phyloP scores from a whole-genome alignment of 768 basidiomycete genomes.

The Calocybe gangraenosa region DNA sequence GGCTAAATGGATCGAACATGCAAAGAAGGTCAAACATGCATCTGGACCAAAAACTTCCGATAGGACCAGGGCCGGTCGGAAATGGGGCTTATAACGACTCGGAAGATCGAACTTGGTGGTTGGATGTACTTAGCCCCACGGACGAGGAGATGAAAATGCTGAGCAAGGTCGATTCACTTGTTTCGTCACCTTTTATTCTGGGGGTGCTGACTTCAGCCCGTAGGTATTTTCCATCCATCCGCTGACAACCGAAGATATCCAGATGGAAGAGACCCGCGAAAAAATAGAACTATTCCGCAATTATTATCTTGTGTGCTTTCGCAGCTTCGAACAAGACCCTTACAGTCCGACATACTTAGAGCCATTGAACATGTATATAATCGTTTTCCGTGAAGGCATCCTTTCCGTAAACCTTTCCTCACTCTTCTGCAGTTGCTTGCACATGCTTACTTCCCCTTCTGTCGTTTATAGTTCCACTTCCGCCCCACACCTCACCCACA shows the following conservation, averaged over 20 bases:
- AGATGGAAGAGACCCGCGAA: conserved; percentile 99
- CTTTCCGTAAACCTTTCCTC: conserved; percentile 67
- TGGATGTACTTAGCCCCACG: conserved; percentile 89
- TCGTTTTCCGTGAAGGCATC: conserved; percentile 96
- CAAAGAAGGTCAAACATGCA: neutral
- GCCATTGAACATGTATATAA: conserved; percentile 99
- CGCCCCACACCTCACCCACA: conserved; percentile 95
- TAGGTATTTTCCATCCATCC: conserved; percentile 98
- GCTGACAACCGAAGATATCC: conserved; percentile 97
- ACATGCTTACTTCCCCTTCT: conserved; percentile 36
- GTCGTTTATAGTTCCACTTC: conserved; percentile 82
- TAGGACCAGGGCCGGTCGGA: conserved; percentile 8
- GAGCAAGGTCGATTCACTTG: conserved; percentile 60
- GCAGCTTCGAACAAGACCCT: conserved; percentile 97
- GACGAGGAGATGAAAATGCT: conserved; percentile 99
- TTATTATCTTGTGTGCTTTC: conserved; percentile 98
- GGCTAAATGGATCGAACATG: conserved; percentile 2
- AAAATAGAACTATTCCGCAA: conserved; percentile 99
- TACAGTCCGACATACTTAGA: conserved; percentile 97
- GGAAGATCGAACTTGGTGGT: conserved; percentile 92
- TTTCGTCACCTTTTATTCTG: neutral
- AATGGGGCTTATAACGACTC: conserved; percentile 29
- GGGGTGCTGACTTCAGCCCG: neutral
- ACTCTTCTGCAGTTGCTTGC: no score
- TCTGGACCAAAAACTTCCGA: conserved; percentile 13